Percentiles rank a stretch among this genome's conserved stretches.
phyloP scores from a whole-genome alignment of 768 basidiomycete species.

The Glaciozyma antarctica region DNA sequence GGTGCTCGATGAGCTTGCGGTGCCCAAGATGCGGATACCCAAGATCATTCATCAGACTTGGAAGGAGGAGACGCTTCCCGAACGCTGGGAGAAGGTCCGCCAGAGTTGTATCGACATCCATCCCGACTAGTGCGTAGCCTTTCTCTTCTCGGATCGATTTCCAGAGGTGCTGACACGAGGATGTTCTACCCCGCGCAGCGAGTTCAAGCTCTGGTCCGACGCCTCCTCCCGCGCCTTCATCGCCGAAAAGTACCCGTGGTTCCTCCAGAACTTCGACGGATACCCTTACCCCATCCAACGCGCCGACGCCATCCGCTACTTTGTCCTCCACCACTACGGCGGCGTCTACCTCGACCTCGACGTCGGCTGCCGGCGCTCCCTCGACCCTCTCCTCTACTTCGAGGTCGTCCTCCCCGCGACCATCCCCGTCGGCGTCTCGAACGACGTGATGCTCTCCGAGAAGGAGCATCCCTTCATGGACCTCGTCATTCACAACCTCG shows the following conservation, averaged over 20 bases:
- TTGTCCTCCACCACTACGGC: conserved; percentile 88
- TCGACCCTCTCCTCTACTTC: conserved; percentile 76
- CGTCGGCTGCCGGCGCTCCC: conserved; percentile 75
- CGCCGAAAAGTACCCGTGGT: conserved; percentile 76
- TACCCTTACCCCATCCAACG: conserved; percentile 53
- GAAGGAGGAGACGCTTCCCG: conserved; percentile 80
- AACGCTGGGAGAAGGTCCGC: conserved; percentile 68
- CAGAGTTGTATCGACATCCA: conserved; percentile 80
- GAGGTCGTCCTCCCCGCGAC: conserved; percentile 85
- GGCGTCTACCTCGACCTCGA: conserved; percentile 95
- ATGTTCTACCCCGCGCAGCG: conserved; percentile 45
- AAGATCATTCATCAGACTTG: conserved; percentile 96
- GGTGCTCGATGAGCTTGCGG: neutral
- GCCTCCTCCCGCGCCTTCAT: conserved; percentile 81
- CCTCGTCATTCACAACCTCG: conserved; percentile 83
- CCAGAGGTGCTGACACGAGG: neutral
- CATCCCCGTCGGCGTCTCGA: conserved; percentile 92
- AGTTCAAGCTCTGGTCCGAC: conserved; percentile 98
- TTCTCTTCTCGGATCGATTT: neutral
- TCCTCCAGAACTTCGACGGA: conserved; percentile 82
- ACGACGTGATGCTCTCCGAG: conserved; percentile 90
- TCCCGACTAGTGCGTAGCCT: conserved; percentile 77
- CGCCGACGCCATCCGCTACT: conserved; percentile 96
- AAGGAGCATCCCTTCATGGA: conserved; percentile 78
- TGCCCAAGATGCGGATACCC: conserved; percentile 49